These are phyloP conservation scores for Mycena latifolia DNA, from an alignment of 768 basidiomycete genomes.

Conservation along the genomic window DNA sequence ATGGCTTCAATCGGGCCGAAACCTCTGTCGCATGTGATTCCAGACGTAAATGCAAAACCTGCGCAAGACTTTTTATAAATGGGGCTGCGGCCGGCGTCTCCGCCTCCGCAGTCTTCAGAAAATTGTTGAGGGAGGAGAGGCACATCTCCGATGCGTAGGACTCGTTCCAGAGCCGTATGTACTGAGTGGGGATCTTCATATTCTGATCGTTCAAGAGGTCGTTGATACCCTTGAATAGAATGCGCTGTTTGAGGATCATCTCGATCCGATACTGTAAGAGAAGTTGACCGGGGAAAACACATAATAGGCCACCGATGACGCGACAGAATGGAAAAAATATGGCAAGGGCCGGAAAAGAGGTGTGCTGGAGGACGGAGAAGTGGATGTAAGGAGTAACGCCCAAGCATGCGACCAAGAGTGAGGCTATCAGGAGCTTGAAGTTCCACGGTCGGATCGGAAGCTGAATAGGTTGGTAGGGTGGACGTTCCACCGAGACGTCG, in stretches of 20 bases:
- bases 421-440: not conserved
- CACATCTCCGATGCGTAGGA: not conserved
- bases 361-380: slow-evolving; percentile 1
- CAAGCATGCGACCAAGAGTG: not conserved
- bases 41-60: too few relatives aligned
- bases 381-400: slow-evolving; percentile 8
- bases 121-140: slow-evolving; percentile 2
- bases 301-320: slow-evolving; percentile 5
- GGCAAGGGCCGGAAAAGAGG: not conserved
- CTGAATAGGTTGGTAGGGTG: too few relatives aligned
- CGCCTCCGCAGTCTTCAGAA: not conserved
- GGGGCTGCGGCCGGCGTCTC: not conserved
- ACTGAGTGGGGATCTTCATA: not conserved
- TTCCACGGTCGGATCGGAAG: slow-evolving; percentile 1
- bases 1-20: not conserved
- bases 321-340: slow-evolving; percentile 14
- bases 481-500: not conserved
- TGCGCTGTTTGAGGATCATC: slow-evolving; percentile 15
- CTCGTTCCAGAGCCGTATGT: not conserved
- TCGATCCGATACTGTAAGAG: slow-evolving; percentile 14
- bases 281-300: slow-evolving; percentile 12
- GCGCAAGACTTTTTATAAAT: not conserved
- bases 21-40: not conserved
- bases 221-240: slow-evolving; percentile 10
- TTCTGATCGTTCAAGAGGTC: not conserved